Conservation (phyloP, 2,329 filamentous ascomycete species). For the Huntiella abstrusa region DNA sequence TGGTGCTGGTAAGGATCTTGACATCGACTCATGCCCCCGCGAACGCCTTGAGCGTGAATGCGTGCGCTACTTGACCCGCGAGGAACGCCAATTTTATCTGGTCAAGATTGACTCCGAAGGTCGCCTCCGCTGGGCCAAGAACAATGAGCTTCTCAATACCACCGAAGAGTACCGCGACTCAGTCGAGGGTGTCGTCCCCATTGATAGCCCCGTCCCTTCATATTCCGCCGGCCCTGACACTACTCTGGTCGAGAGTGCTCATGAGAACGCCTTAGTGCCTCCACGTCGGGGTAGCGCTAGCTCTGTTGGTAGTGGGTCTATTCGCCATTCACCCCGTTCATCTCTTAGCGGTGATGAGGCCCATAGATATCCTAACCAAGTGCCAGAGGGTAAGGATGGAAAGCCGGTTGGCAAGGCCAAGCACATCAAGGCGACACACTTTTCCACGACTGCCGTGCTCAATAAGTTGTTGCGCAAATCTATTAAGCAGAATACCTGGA, state of each 20-base stretch:
- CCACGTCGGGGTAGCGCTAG: slow-evolving; percentile 13
- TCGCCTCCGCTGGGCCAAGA: slow-evolving; percentile 72
- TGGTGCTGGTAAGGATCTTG: slow-evolving; percentile 52
- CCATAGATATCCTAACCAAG: slow-evolving; percentile 6
- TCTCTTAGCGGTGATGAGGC: slow-evolving; percentile 29
- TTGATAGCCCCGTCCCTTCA: slow-evolving; percentile 38
- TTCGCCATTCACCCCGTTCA: slow-evolving; percentile 9
- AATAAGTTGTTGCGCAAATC: slow-evolving; percentile 63
- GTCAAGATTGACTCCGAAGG: slow-evolving; percentile 59
- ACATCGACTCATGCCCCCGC: slow-evolving; percentile 53
- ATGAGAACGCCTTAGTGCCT: not conserved
- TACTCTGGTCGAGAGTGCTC: slow-evolving; percentile 8
- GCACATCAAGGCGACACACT: slow-evolving; percentile 26
- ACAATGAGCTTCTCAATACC: slow-evolving; percentile 59
- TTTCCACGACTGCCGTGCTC: slow-evolving; percentile 54
- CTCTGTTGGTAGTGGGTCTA: slow-evolving; percentile 20
- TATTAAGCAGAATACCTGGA: slow-evolving; percentile 79
- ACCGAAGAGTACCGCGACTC: slow-evolving; percentile 60
- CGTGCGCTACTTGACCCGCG: slow-evolving; percentile 65
- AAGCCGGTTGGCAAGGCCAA: slow-evolving; percentile 5
- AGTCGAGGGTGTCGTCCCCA: slow-evolving; percentile 50
- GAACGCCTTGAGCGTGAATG: slow-evolving; percentile 58
- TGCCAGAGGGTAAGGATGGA: slow-evolving; percentile 2
- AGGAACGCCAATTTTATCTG: slow-evolving; percentile 66
- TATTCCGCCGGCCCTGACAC: slow-evolving; percentile 21